Conservation (phyloP, 2,329 filamentous ascomycete genomes). For the Acephala macrosclerotiorum region DNA sequence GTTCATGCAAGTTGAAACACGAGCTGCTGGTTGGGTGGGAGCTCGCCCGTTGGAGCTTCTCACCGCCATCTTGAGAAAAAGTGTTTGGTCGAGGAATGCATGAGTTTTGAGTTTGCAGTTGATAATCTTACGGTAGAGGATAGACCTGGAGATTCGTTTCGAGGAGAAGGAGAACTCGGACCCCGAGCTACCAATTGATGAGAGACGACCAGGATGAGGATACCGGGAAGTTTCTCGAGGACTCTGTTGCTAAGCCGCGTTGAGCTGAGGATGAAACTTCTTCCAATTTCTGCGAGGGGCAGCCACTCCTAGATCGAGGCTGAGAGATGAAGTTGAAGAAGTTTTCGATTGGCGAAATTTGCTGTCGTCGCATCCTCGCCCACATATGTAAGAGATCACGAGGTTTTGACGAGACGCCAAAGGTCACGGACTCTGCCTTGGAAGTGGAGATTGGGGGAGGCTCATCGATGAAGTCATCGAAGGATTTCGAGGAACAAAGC, state of each 20-base stretch:
- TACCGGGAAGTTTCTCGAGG: background rate
- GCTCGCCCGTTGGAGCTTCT: constrained; percentile 12
- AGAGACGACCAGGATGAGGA: constrained; percentile 1
- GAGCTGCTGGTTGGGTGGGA: constrained; percentile 18
- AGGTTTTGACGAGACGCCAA: constrained; percentile 1
- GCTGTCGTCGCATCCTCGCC: constrained; percentile 13
- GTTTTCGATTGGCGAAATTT: constrained; percentile 20
- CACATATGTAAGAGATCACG: constrained; percentile 13
- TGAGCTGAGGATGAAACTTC: background rate
- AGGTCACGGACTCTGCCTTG: constrained; percentile 23
- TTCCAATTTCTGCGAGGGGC: background rate
- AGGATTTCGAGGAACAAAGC: background rate
- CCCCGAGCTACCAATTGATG: background rate
- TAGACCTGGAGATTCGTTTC: constrained; percentile 1
- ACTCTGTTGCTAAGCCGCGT: too few relatives aligned
- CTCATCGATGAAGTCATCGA: background rate
- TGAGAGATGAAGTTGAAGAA: background rate
- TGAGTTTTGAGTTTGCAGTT: constrained; percentile 16
- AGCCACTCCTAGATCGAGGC: constrained; percentile 15
- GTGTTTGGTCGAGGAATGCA: constrained; percentile 3
- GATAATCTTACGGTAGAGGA: constrained; percentile 13
- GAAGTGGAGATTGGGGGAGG: constrained; percentile 24
- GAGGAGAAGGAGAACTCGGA: constrained; percentile 11
- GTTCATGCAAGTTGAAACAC: constrained; percentile 18
- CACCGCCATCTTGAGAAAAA: constrained; percentile 23